Evolutionary conservation across 331 rosid species (phyloP).

Genomic region (Telfairia occidentalis): DNA sequence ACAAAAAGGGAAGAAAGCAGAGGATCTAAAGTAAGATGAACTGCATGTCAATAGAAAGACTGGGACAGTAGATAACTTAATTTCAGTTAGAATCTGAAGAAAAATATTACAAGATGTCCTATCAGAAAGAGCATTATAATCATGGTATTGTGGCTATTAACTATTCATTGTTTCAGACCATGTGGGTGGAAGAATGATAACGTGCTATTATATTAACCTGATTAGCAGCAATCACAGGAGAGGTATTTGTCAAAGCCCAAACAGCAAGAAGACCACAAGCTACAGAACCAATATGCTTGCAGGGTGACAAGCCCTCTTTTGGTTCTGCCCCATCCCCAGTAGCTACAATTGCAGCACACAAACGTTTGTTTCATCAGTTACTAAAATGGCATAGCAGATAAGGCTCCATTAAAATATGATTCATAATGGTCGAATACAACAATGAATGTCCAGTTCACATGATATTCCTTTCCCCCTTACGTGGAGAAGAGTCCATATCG

Average conservation of each 20-base stretch:
- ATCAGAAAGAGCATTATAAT: neutral
- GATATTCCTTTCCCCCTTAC: neutral
- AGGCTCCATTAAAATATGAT: neutral
- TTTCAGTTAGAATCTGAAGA: neutral
- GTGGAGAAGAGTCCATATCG: neutral
- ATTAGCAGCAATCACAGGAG: constrained; percentile 65
- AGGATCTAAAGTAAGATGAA: neutral
- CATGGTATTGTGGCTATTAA: neutral
- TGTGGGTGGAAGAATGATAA: neutral
- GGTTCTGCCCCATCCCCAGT: constrained; percentile 31
- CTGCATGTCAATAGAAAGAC: neutral
- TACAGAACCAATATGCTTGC: constrained; percentile 36
- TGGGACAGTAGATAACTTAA: neutral
- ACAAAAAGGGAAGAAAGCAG: neutral
- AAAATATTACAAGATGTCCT: neutral
- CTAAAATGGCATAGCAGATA: neutral
- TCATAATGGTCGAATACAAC: neutral
- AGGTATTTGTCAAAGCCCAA: constrained; percentile 50
- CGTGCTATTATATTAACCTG: constrained; percentile 38
- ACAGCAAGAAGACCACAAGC: constrained; percentile 83
- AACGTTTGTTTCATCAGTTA: neutral
- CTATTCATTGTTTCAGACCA: neutral
- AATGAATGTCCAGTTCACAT: neutral
- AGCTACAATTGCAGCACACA: constrained; percentile 23
- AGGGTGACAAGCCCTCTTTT: constrained; percentile 21